Conservation (phyloP, 2,329 filamentous ascomycete genomes). For the Beauveria rudraprayagi region DNA sequence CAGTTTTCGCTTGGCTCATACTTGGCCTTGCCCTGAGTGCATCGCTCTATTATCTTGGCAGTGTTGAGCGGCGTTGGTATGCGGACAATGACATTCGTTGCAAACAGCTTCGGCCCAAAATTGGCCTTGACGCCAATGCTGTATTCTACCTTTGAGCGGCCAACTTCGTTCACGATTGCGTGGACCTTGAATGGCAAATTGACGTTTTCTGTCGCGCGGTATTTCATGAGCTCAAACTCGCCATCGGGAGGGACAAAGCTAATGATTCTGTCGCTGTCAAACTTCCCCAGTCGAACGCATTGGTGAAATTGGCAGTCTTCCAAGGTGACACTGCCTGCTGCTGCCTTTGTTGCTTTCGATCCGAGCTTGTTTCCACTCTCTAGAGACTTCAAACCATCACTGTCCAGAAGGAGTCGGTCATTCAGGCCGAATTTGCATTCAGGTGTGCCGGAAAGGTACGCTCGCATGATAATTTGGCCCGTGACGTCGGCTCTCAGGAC, state of each 20-base stretch:
- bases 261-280: slow-evolving; percentile 94
- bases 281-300: slow-evolving; percentile 94
- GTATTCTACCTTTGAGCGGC: slow-evolving; percentile 96
- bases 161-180: slow-evolving; percentile 94
- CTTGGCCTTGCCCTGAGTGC: slow-evolving; percentile 93
- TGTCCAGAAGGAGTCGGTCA: slow-evolving; percentile 85
- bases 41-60: slow-evolving; percentile 84
- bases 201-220: slow-evolving; percentile 96
- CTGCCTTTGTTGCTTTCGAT: slow-evolving; percentile 87
- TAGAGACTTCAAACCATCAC: slow-evolving; percentile 55
- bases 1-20: slow-evolving; percentile 98
- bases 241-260: slow-evolving; percentile 95
- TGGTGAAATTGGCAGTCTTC: slow-evolving; percentile 99
- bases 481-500: slow-evolving; percentile 94
- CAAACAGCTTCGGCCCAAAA: slow-evolving; percentile 92
- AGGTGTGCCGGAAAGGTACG: slow-evolving; percentile 90
- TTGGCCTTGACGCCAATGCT: slow-evolving; percentile 96
- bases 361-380: slow-evolving; percentile 70
- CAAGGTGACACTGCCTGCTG: slow-evolving; percentile 87
- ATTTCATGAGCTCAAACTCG: slow-evolving; percentile 97
- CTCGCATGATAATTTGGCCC: slow-evolving; percentile 97
- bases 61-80: slow-evolving; percentile 97
- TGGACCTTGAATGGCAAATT: slow-evolving; percentile 98
- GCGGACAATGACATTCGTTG: slow-evolving; percentile 88
- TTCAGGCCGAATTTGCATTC: slow-evolving; percentile 99